These are phyloP conservation scores for Meyerozyma elateridarum DNA, from an alignment of 1,139 yeast species.

Conservation along the genomic window DNA sequence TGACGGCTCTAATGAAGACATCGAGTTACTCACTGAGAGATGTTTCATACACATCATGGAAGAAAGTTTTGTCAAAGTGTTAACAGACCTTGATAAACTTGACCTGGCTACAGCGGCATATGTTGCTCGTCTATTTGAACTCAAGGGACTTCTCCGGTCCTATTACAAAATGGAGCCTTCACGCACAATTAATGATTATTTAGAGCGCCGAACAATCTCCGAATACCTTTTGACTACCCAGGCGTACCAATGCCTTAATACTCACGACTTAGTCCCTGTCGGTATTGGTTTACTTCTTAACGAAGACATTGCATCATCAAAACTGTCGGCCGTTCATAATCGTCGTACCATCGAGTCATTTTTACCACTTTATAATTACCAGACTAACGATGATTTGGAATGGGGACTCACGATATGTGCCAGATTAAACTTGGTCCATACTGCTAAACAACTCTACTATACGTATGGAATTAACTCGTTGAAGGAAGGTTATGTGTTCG, in stretches of 20 bases:
- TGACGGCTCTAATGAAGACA: slow-evolving; percentile 21
- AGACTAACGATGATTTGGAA: slow-evolving; percentile 71
- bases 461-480: slow-evolving; percentile 37
- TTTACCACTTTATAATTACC: slow-evolving; percentile 55
- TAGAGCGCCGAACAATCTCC: slow-evolving; percentile 42
- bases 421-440: slow-evolving; percentile 40
- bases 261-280: slow-evolving; percentile 54
- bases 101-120: slow-evolving; percentile 69
- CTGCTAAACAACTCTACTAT: slow-evolving; percentile 49
- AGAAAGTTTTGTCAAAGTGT: slow-evolving; percentile 53
- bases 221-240: slow-evolving; percentile 58
- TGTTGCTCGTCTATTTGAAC: slow-evolving; percentile 58
- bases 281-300: slow-evolving; percentile 54
- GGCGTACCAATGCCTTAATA: slow-evolving; percentile 51
- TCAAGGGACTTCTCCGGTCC: slow-evolving; percentile 53
- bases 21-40: slow-evolving; percentile 44
- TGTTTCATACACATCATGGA: slow-evolving; percentile 57
- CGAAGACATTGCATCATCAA: slow-evolving; percentile 22
- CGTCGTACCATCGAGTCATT: slow-evolving; percentile 52
- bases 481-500: slow-evolving; percentile 46
- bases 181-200: slow-evolving; percentile 12
- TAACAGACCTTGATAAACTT: slow-evolving; percentile 56
- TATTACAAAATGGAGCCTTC: slow-evolving; percentile 30
- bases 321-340: slow-evolving; percentile 18
- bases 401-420: slow-evolving; percentile 66